Base-by-base conservation (phyloP, 257 asterid species). In the Henckelia pumila region DNA sequence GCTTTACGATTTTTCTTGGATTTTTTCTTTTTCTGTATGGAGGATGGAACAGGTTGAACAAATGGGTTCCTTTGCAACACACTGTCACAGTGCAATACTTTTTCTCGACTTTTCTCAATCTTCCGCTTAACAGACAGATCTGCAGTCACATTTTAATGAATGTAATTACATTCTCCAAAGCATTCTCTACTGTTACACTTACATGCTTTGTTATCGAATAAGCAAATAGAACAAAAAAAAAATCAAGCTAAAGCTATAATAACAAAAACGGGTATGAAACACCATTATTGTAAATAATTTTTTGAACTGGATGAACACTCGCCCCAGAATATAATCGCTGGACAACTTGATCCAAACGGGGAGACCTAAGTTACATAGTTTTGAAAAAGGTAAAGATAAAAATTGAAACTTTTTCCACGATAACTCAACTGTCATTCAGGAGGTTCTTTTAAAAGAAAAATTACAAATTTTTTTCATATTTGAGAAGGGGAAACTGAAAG, bases 41-140 rank as follows among this genome's bases (percentile, higher is more conserved):
- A 90, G 17, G 95, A 84, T 8, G 96, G 97, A 67, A 91, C 67
- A 24, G 95, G 80, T 76, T 91, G 71, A 68, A 91, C 72, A 75
- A 86, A 90, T 40, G 92, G 87, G 71, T 90, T 94, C 67, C 82
- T 85, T 78, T 88, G 95, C 73, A 94, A 71, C 71, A 94, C 21
- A 77, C 96, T 94, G 20, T 94, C 96, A 72, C 75, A 78, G 10
- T 83, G 87, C 56, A 94, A 83, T 25, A 88, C 95, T 71, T 82
- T 86, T 49, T 85, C 91, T 77, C 95, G 77, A 72, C 72, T 83
- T 74, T 91, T 94, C 73, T 94, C 97, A 74, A 94, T 91, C 87
- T 91, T 94, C 22, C 92, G 82, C 77, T 79, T 88, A 49, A 76
- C 88, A 63, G 97, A 80, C 71, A 86, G 91, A 82, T 94, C 99